phyloP scores from a whole-genome alignment of 75 land plant species.

The Picea glauca region DNA sequence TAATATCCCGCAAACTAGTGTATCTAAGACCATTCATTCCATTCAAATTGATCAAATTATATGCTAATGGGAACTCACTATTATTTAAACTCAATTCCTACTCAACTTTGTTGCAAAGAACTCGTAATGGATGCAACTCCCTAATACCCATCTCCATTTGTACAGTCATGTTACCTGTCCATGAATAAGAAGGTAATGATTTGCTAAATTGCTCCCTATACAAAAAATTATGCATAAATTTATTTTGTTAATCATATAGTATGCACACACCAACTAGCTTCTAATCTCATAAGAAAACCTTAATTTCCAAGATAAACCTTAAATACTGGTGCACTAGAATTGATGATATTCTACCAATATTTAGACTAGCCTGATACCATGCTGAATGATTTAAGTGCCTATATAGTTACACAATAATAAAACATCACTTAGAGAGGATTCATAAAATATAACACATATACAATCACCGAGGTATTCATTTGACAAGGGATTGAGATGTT shows the following conservation, averaged over 20 bases:
- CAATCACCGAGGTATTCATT: background rate
- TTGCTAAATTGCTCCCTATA: background rate
- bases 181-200: background rate
- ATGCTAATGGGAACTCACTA: background rate
- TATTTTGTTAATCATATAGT: too few relatives aligned
- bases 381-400: background rate
- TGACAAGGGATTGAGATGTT: background rate
- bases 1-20: constrained; percentile 8
- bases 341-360: too few relatives aligned
- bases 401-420: background rate
- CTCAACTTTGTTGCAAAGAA: constrained; percentile 3
- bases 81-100: background rate
- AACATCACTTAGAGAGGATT: background rate
- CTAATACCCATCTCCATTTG: constrained; percentile 8
- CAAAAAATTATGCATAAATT: background rate
- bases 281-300: too few relatives aligned
- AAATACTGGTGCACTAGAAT: too few relatives aligned
- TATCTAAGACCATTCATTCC: constrained; percentile 3
- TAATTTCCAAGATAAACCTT: too few relatives aligned
- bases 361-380: too few relatives aligned
- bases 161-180: constrained; percentile 8
- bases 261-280: too few relatives aligned
- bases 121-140: constrained; percentile 1
- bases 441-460: background rate
- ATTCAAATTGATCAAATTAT: constrained; percentile 5